Evolutionary conservation across 495 filamentous ascomycete species (phyloP), one percentile per base, ranked within the genome.

Genomic region (Clohesyomyces aquaticus): DNA sequence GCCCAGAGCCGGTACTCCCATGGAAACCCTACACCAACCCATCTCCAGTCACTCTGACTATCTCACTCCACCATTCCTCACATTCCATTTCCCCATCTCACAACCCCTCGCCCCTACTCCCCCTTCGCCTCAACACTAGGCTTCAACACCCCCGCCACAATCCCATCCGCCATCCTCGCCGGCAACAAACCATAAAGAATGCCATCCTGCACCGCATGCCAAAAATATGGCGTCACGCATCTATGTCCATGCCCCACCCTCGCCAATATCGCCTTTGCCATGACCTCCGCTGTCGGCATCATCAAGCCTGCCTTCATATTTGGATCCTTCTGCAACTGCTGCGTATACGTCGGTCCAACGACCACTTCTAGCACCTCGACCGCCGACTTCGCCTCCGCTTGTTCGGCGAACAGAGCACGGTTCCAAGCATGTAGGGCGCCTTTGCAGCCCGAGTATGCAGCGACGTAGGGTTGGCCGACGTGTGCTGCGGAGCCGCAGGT

Each of bases 401-500:
- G 54, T 38, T 57, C 54, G 19, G 54, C 38, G 23, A 14, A 4
- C 22, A 57, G 54, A 1, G 32, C 54, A 11, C 54, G 29, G 19
- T 57, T 57, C 54, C 54, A 57, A 23, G 54, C 54, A 43, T 57
- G 54, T 38, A 57, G 25, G 2, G 54, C 54, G 38, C 54, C 76
- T 73, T 80, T 80, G 4, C 75, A 70, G 1, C 66, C 66, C 3
- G 70, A 63, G 60, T 80, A 80, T 3, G 74, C 53, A 50, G 60
- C 66, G 0, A 79, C 28, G 59, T 73, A 78, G 1, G 78, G 77
- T 42, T 80, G 55, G 0, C 73, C 75, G 18, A 70, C 65, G 16
- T 66, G 54, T 6, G 74, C 70, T 10, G 75, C 4, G 4, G 74
- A 76, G 9, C 79, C 79, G 14, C 81, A 74, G 54, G 78, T 83